Evolutionary conservation across 192 early-diverging fungal species (phyloP), one percentile per base, ranked within the genome.

Genomic region (Thoreauomyces humboldtii): DNA sequence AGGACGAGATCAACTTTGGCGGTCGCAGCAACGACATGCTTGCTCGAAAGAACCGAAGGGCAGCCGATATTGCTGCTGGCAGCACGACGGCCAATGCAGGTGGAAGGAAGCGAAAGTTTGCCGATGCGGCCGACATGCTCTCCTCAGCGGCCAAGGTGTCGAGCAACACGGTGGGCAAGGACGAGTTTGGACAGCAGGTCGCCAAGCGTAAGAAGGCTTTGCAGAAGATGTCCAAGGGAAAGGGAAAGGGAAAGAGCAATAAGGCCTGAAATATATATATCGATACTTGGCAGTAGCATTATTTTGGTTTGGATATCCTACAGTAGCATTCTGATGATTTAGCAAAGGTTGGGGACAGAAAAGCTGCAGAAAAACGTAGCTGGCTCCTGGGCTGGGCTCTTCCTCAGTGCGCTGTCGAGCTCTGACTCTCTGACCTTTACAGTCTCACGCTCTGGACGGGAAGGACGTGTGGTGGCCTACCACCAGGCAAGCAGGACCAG

Each of bases 91-190:
- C 24, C 31, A 12, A 12, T n/a, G 35, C 11, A 32, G 21, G 31
- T 22, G 31, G 27, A 11, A 34, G 36, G 31, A 71, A 66, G 41
- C 33, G 65, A n/a, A 70, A 65, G 33, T 75, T 37, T 36, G 31
- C 41, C 1, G 68, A 75, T 38, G 65, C 60, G 21, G 55, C 32
- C 7, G 73, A 70, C 0, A 12, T 75, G 44, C 38, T 74, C 36
- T n/a, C 28, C 15, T 33, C 43, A 22, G 65, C 33, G 4, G 27
- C 56, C 33, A 21, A 45, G 14, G 46, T 42, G 21, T 19, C 37
- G 41, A 14, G 54, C 5, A 55, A 35, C 15, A 52, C 42, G 28
- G 64, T 38, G 17, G 52, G 48, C 21, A 37, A 21, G 15, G 62
- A 54, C 21, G 64, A 21, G 24, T 57, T 66, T 55, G 53, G 37